A percentile compares a stretch with the other conserved stretches of the same genome.
phyloP scores from a whole-genome alignment of 2,329 filamentous ascomycete genomes.

The Clarireedia homoeocarpa region DNA sequence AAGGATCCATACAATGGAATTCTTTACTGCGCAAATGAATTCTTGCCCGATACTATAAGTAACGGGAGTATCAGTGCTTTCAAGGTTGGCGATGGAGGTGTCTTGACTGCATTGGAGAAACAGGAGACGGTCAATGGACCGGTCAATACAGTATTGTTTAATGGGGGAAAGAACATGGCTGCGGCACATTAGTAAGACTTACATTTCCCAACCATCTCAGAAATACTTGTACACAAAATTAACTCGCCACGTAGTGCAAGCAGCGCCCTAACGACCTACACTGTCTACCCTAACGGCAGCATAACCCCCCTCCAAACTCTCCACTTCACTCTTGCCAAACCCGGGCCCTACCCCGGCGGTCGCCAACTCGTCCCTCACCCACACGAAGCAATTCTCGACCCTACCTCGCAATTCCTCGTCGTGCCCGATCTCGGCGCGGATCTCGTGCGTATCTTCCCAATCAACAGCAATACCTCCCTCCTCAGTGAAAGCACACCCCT shows the following conservation, averaged over 20 bases:
- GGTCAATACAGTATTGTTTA: conserved; percentile 36
- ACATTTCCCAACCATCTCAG: background rate
- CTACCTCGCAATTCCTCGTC: conserved; percentile 41
- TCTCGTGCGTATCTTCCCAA: conserved; percentile 39
- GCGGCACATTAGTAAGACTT: conserved; percentile 26
- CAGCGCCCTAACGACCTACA: conserved; percentile 11
- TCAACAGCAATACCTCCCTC: conserved; percentile 30
- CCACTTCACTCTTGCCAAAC: conserved; percentile 31
- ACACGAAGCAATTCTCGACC: conserved; percentile 45
- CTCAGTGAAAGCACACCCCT: conserved; percentile 34
- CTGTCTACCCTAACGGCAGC: background rate
- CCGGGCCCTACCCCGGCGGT: conserved; percentile 29
- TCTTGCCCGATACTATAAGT: background rate
- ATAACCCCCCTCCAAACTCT: conserved; percentile 32
- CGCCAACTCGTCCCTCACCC: conserved; percentile 42
- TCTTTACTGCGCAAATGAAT: conserved; percentile 25
- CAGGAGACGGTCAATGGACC: conserved; percentile 32
- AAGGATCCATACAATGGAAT: conserved; percentile 19
- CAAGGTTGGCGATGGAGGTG: conserved; percentile 32
- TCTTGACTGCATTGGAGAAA: conserved; percentile 32
- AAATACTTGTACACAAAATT: background rate
- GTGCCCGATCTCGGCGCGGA: conserved; percentile 47
- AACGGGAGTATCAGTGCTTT: conserved; percentile 20
- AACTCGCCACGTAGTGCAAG: conserved; percentile 19
- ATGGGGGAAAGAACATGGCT: conserved; percentile 31